Conservation (phyloP, 257 asterid species). For the Gentiana straminea region DNA sequence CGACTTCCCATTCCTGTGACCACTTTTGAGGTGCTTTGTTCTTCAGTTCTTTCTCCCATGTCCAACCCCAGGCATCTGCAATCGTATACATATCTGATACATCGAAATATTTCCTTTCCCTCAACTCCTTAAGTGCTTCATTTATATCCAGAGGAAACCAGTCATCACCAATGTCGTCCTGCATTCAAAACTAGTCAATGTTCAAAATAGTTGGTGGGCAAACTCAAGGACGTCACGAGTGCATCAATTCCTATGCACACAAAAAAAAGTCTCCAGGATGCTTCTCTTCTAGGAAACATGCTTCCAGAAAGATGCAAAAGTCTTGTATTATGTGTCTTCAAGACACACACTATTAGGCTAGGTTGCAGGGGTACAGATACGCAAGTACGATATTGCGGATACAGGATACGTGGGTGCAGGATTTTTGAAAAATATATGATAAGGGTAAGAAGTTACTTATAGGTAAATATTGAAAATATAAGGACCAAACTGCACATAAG, state of each 20-base stretch:
- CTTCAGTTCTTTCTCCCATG: slow-evolving; percentile 85
- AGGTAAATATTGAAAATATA: too few species aligned
- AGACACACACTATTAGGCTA: too few species aligned
- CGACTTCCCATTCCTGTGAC: slow-evolving; percentile 99
- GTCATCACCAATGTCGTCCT: slow-evolving; percentile 91
- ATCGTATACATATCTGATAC: slow-evolving; percentile 90
- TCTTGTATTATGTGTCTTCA: too few species aligned
- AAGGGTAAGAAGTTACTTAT: too few species aligned
- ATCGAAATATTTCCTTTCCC: slow-evolving; percentile 78
- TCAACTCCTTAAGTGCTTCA: slow-evolving; percentile 83
- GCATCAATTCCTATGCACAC: too few species aligned
- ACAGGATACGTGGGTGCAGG: too few species aligned
- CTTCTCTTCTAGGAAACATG: too few species aligned
- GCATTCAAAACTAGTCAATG: slow-evolving; percentile 10
- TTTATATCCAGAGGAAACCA: slow-evolving; percentile 93
- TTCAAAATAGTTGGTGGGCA: not conserved
- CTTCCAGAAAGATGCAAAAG: too few species aligned
- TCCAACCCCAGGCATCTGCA: slow-evolving; percentile 99
- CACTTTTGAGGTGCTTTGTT: slow-evolving; percentile 83
- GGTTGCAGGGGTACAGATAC: too few species aligned
- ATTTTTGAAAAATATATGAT: too few species aligned
- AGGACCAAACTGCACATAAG: too few species aligned
- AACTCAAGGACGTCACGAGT: not conserved
- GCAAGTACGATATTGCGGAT: too few species aligned
- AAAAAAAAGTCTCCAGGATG: not conserved